Evolutionary conservation across 1,284 basidiomycete genomes (phyloP), one percentile per base, ranked within the genome.

Genomic region (Rhodotorula sp.): DNA sequence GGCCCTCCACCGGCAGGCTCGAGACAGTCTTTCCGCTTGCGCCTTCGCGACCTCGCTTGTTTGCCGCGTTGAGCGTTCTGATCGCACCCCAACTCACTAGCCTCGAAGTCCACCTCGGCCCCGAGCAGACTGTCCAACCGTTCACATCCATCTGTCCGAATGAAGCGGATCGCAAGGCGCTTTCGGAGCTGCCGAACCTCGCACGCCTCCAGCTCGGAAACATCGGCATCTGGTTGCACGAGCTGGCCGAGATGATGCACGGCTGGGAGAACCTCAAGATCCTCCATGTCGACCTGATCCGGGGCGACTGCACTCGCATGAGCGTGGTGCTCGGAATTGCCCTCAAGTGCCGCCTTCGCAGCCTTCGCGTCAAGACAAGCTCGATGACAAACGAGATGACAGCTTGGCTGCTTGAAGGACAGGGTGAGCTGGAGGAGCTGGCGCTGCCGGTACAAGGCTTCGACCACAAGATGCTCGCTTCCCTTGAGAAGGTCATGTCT

Each of bases 151-250:
- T 63, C 45, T 48, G 46, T 61, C 26, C 37, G 15, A 30, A 10
- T 29, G 44, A 14, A 6, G 20, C 20, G 20, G 12, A 48, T 20
- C 22, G 42, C 10, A 26, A 45, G 6, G 59, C 59, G 5, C 53
- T 69, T 18, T 0, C 3, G 26, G n/a, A 44, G 8, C 64, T 69
- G 55, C 12, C 46, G 22, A 18, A 42, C 14, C 60, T 66, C 49
- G 10, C 8, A 18, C 18, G 33, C 4, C 58, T 66, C 64, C 17
- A 6, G 20, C 54, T 67, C n/a, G 3, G 3, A 18, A n/a, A 54
- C 33, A 46, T 10, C 60, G 46, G 45, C 24, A 20, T 70, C 29
- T 70, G 69, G 69, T 48, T 70, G 18, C 57, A 70, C 65, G 65
- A 70, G 54, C 53, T 70, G 33, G 24, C n/a, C 26, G 6, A 6